Percentiles rank a stretch among this genome's conserved stretches.
These are phyloP conservation scores for Babesia ovis DNA, from an alignment of 169 alveolate genomes.

Conservation along the genomic window DNA sequence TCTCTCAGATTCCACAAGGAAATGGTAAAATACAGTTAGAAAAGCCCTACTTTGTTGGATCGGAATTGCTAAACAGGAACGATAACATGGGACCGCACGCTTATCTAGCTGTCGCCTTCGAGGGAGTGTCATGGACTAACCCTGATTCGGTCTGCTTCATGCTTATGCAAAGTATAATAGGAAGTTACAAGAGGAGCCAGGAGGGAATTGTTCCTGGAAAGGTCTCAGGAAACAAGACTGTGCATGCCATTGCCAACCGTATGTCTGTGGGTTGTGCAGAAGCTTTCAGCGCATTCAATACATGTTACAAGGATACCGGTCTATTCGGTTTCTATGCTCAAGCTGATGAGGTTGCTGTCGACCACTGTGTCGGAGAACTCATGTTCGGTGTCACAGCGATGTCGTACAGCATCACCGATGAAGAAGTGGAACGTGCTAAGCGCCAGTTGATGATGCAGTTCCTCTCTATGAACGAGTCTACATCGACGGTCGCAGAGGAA, in stretches of 20 bases:
- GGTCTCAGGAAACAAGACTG: conserved; percentile 80
- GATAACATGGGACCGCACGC: conserved; percentile 86
- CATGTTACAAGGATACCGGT: conserved; percentile 93
- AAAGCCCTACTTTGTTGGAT: conserved; percentile 79
- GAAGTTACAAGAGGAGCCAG: conserved; percentile 83
- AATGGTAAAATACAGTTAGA: conserved; percentile 34
- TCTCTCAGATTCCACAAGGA: conserved; percentile 14
- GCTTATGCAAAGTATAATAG: conserved; percentile 92
- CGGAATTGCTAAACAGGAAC: conserved; percentile 74
- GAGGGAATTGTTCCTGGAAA: conserved; percentile 82
- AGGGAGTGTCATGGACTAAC: conserved; percentile 92
- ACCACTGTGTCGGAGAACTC: conserved; percentile 82
- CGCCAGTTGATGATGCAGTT: conserved; percentile 77
- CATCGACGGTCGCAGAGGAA: conserved; percentile 84
- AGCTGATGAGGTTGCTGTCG: conserved; percentile 84
- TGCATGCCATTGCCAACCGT: conserved; percentile 77
- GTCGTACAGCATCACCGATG: conserved; percentile 80
- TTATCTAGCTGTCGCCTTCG: conserved; percentile 88
- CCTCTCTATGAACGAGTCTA: conserved; percentile 77
- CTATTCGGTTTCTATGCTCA: conserved; percentile 87
- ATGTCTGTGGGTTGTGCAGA: conserved; percentile 86
- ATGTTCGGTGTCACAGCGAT: conserved; percentile 83
- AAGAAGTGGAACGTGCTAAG: conserved; percentile 82
- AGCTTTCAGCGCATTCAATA: conserved; percentile 82
- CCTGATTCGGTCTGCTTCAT: conserved; percentile 91